Evolutionary conservation across 106 monocot species (phyloP).

Genomic region (Dendrobium nobile): DNA sequence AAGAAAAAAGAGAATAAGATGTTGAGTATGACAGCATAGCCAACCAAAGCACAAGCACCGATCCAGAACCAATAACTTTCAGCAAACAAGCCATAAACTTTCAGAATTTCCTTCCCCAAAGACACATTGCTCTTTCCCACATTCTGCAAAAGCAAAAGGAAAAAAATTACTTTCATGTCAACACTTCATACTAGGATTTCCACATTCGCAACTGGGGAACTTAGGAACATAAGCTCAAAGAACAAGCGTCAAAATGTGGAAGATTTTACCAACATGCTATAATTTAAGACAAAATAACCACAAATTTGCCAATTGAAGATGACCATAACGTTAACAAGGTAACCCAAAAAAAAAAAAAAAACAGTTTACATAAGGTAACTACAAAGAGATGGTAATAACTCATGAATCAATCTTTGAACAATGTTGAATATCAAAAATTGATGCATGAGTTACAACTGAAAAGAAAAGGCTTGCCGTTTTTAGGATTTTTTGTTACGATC

Average conservation of each 20-base stretch:
- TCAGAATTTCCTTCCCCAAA: slow-evolving; percentile 60
- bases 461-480: background rate
- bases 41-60: slow-evolving; percentile 79
- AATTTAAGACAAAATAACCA: background rate
- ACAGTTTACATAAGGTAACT: too few relatives aligned
- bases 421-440: background rate
- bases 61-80: slow-evolving; percentile 94
- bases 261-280: background rate
- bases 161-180: background rate
- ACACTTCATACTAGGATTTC: background rate
- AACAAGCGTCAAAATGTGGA: background rate
- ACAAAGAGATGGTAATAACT: too few relatives aligned
- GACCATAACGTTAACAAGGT: too few relatives aligned
- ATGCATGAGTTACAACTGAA: background rate
- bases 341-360: too few relatives aligned
- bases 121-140: slow-evolving; percentile 26
- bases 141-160: slow-evolving; percentile 29
- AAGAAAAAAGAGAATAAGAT: slow-evolving; percentile 75
- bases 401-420: background rate
- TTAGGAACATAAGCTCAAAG: background rate
- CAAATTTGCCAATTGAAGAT: too few relatives aligned
- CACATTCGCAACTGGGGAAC: background rate
- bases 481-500: background rate
- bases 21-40: slow-evolving; percentile 80
- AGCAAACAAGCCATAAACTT: slow-evolving; percentile 54